These are phyloP conservation scores for Phaeosphaeria sp. DNA, from an alignment of 2,329 filamentous ascomycete genomes.

Conservation along the genomic window DNA sequence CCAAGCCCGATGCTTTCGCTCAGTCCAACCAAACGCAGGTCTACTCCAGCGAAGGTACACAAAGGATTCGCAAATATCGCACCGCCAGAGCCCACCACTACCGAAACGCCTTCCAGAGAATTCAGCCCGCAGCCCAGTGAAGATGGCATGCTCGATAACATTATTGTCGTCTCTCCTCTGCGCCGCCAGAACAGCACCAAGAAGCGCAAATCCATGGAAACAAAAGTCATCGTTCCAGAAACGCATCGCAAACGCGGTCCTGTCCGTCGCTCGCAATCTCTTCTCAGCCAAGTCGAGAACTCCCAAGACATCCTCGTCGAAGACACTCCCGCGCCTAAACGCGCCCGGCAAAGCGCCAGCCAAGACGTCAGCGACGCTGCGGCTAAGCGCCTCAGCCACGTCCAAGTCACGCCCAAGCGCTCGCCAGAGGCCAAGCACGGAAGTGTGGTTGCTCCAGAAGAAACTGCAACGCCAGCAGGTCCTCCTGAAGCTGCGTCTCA, in stretches of 20 bases:
- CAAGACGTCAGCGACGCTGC: constrained; percentile 42
- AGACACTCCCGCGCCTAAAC: constrained; percentile 40
- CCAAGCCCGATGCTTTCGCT: constrained; percentile 23
- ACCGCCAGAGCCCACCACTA: background rate
- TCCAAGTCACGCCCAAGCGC: constrained; percentile 35
- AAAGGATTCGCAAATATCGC: constrained; percentile 6
- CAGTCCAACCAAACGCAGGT: constrained; percentile 34
- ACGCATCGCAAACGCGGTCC: constrained; percentile 29
- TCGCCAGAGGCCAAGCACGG: constrained; percentile 18
- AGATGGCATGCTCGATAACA: constrained; percentile 49
- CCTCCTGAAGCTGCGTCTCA: constrained; percentile 5
- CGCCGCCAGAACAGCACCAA: constrained; percentile 7
- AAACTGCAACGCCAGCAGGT: constrained; percentile 4
- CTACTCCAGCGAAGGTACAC: constrained; percentile 24
- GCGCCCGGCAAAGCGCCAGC: constrained; percentile 23
- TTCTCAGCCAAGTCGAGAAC: constrained; percentile 37
- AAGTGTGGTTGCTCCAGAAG: background rate
- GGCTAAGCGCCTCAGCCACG: constrained; percentile 19
- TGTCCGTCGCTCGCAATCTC: constrained; percentile 35
- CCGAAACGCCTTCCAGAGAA: background rate
- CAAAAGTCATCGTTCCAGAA: constrained; percentile 14
- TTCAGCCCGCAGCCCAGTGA: constrained; percentile 19
- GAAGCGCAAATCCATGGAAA: constrained; percentile 29
- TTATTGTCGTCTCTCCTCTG: constrained; percentile 42
- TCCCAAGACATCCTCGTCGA: constrained; percentile 28